Evolutionary conservation across 306 rosid species (phyloP).

Genomic region (Canavalia gladiata): DNA sequence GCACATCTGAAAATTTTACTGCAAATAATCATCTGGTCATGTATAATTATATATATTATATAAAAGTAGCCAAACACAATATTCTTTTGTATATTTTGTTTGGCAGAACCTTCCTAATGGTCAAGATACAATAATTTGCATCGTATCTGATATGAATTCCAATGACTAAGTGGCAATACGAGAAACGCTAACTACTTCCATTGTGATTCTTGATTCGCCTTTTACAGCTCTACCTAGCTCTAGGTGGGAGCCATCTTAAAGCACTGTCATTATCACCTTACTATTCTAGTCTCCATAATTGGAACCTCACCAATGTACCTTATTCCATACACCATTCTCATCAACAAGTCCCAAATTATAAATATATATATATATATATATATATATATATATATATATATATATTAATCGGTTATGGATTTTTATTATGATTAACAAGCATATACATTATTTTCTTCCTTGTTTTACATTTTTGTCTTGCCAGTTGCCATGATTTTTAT

Average conservation of each 20-base stretch:
- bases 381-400: background rate
- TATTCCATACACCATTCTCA: constrained; percentile 34
- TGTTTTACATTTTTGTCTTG: background rate
- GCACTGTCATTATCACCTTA: constrained; percentile 37
- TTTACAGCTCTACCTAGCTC: constrained; percentile 22
- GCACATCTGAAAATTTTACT: background rate
- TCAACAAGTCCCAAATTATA: background rate
- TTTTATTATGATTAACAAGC: constrained; percentile 25
- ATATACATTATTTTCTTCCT: background rate
- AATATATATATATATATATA: no score
- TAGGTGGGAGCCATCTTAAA: constrained; percentile 42
- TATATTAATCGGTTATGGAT: constrained; percentile 13
- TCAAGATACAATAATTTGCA: background rate
- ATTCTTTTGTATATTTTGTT: background rate
- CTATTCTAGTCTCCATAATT: constrained; percentile 29
- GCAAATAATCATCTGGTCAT: background rate
- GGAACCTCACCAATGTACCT: constrained; percentile 36
- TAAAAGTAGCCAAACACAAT: background rate
- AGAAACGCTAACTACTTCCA: constrained; percentile 28
- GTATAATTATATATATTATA: background rate
- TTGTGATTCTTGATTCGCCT: constrained; percentile 33
- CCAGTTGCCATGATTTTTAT: background rate
- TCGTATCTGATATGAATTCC: background rate
- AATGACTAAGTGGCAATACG: background rate
- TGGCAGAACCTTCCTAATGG: background rate